phyloP scores from a whole-genome alignment of 2,329 filamentous ascomycete genomes.

The Chaetomiaceae sp. region DNA sequence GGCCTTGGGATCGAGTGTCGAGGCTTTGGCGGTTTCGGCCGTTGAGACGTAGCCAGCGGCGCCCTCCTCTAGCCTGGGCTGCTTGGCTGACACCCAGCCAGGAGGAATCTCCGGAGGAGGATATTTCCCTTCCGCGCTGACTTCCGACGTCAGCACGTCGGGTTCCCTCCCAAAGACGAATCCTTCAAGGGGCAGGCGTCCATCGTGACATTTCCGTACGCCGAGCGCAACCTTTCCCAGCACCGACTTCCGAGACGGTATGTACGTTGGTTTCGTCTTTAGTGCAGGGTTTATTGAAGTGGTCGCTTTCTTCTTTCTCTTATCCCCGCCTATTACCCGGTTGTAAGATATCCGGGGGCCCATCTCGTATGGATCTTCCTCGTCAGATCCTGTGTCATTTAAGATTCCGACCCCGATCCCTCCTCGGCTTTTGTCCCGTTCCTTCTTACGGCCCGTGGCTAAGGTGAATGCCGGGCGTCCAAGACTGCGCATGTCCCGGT shows the following conservation, averaged over 20 bases:
- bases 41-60: conserved; percentile 54
- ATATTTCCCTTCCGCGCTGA: conserved; percentile 42
- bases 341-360: conserved; percentile 88
- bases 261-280: conserved; percentile 64
- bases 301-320: conserved; percentile 62
- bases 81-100: conserved; percentile 65
- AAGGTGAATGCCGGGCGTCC: conserved; percentile 24
- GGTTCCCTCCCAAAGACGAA: conserved; percentile 62
- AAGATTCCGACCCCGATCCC: conserved; percentile 83
- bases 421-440: conserved; percentile 46
- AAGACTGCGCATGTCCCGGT: conserved; percentile 23
- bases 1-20: conserved; percentile 65
- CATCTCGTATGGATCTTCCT: conserved; percentile 89
- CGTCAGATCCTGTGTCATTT: conserved; percentile 90
- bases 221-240: conserved; percentile 36
- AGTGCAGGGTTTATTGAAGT: conserved; percentile 57
- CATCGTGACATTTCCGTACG: conserved; percentile 73
- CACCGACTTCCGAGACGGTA: conserved; percentile 55
- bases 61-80: conserved; percentile 29
- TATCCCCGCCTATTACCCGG: conserved; percentile 71
- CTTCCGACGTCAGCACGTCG: conserved; percentile 41
- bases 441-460: conserved; percentile 38
- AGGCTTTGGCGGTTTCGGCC: conserved; percentile 70
- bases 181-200: conserved; percentile 69
- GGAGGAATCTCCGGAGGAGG: conserved; percentile 61